phyloP scores from a whole-genome alignment of 305 asterid species.

The Fraxinus sp. region DNA sequence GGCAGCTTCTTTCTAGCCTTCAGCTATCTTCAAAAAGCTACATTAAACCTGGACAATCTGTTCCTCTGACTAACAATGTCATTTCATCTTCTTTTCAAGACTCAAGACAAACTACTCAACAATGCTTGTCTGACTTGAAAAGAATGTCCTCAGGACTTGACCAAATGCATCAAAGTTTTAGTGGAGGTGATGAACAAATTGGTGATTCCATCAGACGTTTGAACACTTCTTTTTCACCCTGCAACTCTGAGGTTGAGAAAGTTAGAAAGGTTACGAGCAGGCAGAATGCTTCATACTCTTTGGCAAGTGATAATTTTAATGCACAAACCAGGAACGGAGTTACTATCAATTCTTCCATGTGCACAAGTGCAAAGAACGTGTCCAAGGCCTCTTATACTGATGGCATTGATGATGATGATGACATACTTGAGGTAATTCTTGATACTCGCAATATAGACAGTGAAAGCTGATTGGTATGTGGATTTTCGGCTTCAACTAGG shows the following conservation, averaged over 20 bases:
- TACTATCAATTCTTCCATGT: constrained; percentile 37
- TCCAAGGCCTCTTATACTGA: constrained; percentile 29
- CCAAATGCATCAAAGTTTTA: constrained; percentile 36
- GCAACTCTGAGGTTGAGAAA: constrained; percentile 41
- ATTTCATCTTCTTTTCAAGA: constrained; percentile 39
- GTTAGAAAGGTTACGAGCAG: constrained; percentile 32
- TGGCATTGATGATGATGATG: constrained; percentile 75
- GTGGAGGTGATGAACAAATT: constrained; percentile 28
- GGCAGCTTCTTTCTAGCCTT: constrained; percentile 70
- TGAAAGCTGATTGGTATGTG: constrained; percentile 8
- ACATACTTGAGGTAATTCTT: constrained; percentile 71
- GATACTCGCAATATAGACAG: constrained; percentile 15
- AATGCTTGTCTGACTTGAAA: constrained; percentile 36
- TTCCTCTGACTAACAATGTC: constrained; percentile 39
- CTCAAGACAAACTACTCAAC: constrained; percentile 44
- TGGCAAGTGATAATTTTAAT: constrained; percentile 27
- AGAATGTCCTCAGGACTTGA: constrained; percentile 33
- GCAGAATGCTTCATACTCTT: constrained; percentile 33
- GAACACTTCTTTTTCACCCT: constrained; percentile 35
- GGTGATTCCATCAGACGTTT: constrained; percentile 32
- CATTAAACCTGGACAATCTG: constrained; percentile 74
- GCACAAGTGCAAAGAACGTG: constrained; percentile 34
- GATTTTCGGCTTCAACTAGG: constrained; percentile 6
- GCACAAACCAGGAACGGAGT: constrained; percentile 29
- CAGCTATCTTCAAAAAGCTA: constrained; percentile 69